Evolutionary conservation across 352 stramenopile genomes (phyloP), one percentile per base, ranked within the genome.

Genomic region (Pythium grandisporangium): DNA sequence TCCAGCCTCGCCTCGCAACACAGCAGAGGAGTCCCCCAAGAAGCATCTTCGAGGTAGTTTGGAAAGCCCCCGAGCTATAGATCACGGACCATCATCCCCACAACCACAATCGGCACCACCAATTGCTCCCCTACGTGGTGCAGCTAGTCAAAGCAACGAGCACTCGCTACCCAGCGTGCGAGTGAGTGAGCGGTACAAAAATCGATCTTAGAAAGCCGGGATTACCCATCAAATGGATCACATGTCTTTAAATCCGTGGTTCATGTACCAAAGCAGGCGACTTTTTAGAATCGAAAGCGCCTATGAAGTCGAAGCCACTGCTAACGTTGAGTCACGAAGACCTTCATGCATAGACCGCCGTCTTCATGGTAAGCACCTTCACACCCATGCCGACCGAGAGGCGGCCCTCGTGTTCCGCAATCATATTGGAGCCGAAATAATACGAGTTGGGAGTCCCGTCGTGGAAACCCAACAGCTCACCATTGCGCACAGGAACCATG

Each of bases 381-480:
- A 81, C 69, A 5, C 43, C 35, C 3, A 62, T 63, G 10, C 74
- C 77, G 25, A 86, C 41, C 3, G 52, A 44, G 39, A 91, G 38
- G 2, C 29, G 30, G 10, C 58, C 60, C 12, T 48, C 17, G 6
- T 49, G 38, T 37, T 87, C 70, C 2, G 70, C 53, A 4, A 91
- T 58, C 26, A 88, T 51, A 42, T 91, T 91, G 3, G 78, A 86
- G 2, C 78, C 78, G 42, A 91, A 91, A 60, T 87, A 91, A 32
- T 68, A 70, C 30, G 82, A 50, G 2, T 69, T 37, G 39, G 62
- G 63, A 23, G 54, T 66, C 24, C 63, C 72, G 29, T 77, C 48
- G 14, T 52, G 66, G 34, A 91, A 88, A 6, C 73, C 70, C 6
- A 91, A 57, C 0, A 58, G 33, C n/a, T 55, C 47, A 23, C 77